These are phyloP conservation scores for Gastrolobium villosum DNA, from an alignment of 306 rosid genomes.

Conservation along the genomic window DNA sequence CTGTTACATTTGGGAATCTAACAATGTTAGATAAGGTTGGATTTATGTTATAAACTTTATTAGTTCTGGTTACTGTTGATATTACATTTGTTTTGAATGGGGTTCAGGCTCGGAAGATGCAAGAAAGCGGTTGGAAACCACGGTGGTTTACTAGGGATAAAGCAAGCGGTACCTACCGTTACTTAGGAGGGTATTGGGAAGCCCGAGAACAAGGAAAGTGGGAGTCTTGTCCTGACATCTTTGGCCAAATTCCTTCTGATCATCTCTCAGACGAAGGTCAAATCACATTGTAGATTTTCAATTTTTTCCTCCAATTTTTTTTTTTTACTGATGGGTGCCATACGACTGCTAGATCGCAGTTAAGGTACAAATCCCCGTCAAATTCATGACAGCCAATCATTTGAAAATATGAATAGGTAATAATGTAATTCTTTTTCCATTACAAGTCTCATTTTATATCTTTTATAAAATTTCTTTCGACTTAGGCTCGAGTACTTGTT, in stretches of 20 bases:
- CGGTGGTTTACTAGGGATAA: slow-evolving; percentile 84
- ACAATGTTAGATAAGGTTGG: not conserved
- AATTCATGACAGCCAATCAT: slow-evolving; percentile 52
- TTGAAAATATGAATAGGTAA: slow-evolving; percentile 51
- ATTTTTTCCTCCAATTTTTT: slow-evolving; percentile 14
- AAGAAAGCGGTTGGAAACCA: slow-evolving; percentile 96
- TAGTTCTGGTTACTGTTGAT: slow-evolving; percentile 13
- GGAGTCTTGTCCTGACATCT: slow-evolving; percentile 89
- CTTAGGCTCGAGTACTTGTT: not conserved
- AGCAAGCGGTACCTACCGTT: slow-evolving; percentile 71
- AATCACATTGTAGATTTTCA: slow-evolving; percentile 41
- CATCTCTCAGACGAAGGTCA: slow-evolving; percentile 61
- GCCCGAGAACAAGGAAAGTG: slow-evolving; percentile 77
- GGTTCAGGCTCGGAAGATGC: slow-evolving; percentile 91
- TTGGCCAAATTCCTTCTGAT: slow-evolving; percentile 81
- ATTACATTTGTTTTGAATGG: slow-evolving; percentile 31
- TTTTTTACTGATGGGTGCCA: slow-evolving; percentile 42
- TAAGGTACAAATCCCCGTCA: slow-evolving; percentile 45
- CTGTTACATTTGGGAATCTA: too few species aligned
- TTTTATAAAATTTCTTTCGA: not conserved
- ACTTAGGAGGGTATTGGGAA: slow-evolving; percentile 92
- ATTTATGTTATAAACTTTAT: not conserved
- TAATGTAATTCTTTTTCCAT: slow-evolving; percentile 41
- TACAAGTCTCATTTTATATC: slow-evolving; percentile 21
- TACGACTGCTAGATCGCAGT: slow-evolving; percentile 47